Evolutionary conservation across 2,329 filamentous ascomycete species (phyloP).

Genomic region (Hymenoscyphus repandus): DNA sequence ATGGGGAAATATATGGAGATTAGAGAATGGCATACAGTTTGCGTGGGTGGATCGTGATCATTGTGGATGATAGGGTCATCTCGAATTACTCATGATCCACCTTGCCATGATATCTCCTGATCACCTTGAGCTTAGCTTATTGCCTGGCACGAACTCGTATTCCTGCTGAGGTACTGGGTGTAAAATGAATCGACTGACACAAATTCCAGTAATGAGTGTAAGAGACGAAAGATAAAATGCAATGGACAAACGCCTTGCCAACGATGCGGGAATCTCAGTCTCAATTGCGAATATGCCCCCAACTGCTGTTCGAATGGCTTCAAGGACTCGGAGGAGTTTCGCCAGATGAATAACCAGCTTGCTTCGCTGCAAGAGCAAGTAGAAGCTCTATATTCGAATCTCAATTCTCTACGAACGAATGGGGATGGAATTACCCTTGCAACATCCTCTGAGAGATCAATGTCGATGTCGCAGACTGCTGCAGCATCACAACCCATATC

Average conservation of each 20-base stretch:
- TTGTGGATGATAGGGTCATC: no score
- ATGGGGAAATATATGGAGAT: neutral
- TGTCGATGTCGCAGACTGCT: constrained; percentile 25
- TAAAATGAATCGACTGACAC: neutral
- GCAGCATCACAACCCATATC: constrained; percentile 16
- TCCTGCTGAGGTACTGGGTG: neutral
- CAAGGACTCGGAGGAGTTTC: constrained; percentile 90
- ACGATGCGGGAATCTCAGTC: constrained; percentile 62
- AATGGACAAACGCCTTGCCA: constrained; percentile 65
- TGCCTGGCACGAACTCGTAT: neutral
- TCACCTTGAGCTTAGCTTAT: neutral
- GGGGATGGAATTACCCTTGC: constrained; percentile 17
- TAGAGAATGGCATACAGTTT: no score
- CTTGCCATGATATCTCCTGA: no score
- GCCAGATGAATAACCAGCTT: constrained; percentile 71
- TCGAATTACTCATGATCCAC: no score
- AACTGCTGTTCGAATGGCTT: constrained; percentile 71
- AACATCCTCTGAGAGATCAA: constrained; percentile 21
- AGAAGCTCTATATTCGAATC: constrained; percentile 65
- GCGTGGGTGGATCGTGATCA: no score
- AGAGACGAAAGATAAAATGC: constrained; percentile 71
- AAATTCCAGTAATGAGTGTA: constrained; percentile 57
- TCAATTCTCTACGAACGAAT: constrained; percentile 45
- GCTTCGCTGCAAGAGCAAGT: constrained; percentile 77
- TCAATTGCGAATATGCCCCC: constrained; percentile 60